Evolutionary conservation across 306 rosid genomes (phyloP).

Genomic region (Dicorynia guianensis): DNA sequence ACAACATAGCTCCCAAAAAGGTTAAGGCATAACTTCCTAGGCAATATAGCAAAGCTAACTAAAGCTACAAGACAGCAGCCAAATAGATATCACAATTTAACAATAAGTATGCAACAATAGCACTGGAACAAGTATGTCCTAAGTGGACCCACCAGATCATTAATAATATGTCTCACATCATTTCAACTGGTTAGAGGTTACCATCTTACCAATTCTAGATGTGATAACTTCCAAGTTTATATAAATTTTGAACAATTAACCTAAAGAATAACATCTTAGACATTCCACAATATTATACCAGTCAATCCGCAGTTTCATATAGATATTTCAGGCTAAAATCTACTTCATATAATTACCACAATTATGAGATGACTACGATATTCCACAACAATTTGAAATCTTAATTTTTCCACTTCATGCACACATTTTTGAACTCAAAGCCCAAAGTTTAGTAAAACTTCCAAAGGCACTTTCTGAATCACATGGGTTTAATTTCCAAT

Average conservation of each 20-base stretch:
- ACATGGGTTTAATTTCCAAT: neutral
- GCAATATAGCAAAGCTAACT: no score
- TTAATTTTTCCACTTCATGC: neutral
- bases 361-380: constrained; percentile 8
- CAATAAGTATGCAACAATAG: neutral
- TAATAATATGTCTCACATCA: neutral
- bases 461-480: constrained; percentile 22
- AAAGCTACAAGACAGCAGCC: no score
- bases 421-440: neutral
- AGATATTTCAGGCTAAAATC: no score
- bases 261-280: neutral
- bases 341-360: no score
- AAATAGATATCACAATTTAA: no score
- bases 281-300: no score
- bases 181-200: neutral
- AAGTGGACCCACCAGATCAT: neutral
- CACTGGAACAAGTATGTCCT: no score
- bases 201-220: neutral
- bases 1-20: no score
- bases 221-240: neutral
- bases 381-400: neutral
- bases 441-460: neutral
- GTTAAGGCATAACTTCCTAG: no score
- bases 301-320: no score
- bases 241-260: neutral